Base-by-base conservation (phyloP, 306 rosid species). In the Begonia masoniana region DNA sequence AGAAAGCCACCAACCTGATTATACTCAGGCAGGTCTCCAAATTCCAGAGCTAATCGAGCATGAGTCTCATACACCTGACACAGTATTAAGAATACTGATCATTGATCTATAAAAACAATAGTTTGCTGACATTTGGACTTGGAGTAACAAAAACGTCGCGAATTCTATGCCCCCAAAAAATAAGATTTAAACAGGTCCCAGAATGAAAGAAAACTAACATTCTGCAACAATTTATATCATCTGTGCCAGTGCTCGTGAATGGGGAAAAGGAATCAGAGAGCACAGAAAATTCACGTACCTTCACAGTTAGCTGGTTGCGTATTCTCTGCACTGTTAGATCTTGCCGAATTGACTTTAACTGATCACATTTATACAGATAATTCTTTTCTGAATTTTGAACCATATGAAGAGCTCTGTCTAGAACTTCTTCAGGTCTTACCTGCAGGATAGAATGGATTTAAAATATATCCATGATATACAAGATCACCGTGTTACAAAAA, bases 401-500 rank as follows among this genome's bases (percentile, higher is more conserved):
- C 96, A 81, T 92, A 62, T 66, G 69, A 58, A 92, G 65, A 47
- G 99, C 88, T 54, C 79, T 86, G 68, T 79, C 96, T 58, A 86
- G 84, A 60, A 92, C 84, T 62, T 86, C 96, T 73, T 92, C 99
- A n/a, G 99, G 99, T 78, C 99, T 81, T 63, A 92, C 99, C 99
- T 92, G 82, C 62, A 45, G 53, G 56, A 66, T 42, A 16, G 68
- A 5, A 64, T 41, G 8, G 54, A 56, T 54, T 57, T 39, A 19
- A 52, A 43, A 10, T 45, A 45, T 7, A 45, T n/a, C 49, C 49
- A 31, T 7, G 39, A 31, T 31, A 31, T 31, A 31, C 39, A 31
- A 31, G 9, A 31, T 31, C 9, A 31, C 39, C 5, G 39, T 31
- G 39, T 31, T 31, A 31, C 39, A 31, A 31, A 31, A 31, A 31